Conservation (phyloP, 768 basidiomycete species). For the Ramaria sp. region DNA sequence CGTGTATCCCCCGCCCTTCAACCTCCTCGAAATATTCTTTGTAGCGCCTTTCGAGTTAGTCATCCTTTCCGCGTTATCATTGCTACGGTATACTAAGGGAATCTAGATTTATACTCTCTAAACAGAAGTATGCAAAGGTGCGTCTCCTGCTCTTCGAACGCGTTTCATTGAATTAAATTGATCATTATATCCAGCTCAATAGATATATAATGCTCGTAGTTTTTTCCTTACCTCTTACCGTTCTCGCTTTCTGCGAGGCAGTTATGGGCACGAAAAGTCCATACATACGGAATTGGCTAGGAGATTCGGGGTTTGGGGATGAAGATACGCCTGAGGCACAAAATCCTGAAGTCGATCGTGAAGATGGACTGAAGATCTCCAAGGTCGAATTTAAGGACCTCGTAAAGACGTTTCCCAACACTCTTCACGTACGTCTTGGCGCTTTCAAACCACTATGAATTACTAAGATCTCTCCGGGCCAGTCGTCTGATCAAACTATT, state of each 20-base stretch:
- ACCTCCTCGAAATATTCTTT: constrained; percentile 70
- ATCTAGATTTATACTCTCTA: constrained; percentile 31
- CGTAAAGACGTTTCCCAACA: constrained; percentile 63
- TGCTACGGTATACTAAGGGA: constrained; percentile 7
- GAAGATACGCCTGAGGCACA: constrained; percentile 40
- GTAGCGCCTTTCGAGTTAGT: constrained; percentile 82
- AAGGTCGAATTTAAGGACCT: constrained; percentile 61
- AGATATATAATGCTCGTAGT: constrained; percentile 62
- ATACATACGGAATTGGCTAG: constrained; percentile 65
- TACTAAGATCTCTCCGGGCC: constrained; percentile 7
- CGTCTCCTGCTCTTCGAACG: constrained; percentile 8
- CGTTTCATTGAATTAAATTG: neutral
- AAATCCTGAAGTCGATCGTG: constrained; percentile 51
- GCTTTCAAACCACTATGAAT: constrained; percentile 1
- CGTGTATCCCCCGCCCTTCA: constrained; percentile 88
- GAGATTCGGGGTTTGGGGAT: constrained; percentile 37
- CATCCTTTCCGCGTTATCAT: neutral
- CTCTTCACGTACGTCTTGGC: constrained; percentile 43
- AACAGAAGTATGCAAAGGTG: constrained; percentile 50
- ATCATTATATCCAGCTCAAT: constrained; percentile 44
- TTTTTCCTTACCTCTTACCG: constrained; percentile 71
- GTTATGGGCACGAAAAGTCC: constrained; percentile 36
- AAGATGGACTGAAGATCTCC: constrained; percentile 55
- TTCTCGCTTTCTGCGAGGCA: constrained; percentile 72
- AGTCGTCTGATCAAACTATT: constrained; percentile 66